Evolutionary conservation across 1,284 basidiomycete genomes (phyloP), one percentile per base, ranked within the genome.

Genomic region (Apiotrichum akiyoshidainum): DNA sequence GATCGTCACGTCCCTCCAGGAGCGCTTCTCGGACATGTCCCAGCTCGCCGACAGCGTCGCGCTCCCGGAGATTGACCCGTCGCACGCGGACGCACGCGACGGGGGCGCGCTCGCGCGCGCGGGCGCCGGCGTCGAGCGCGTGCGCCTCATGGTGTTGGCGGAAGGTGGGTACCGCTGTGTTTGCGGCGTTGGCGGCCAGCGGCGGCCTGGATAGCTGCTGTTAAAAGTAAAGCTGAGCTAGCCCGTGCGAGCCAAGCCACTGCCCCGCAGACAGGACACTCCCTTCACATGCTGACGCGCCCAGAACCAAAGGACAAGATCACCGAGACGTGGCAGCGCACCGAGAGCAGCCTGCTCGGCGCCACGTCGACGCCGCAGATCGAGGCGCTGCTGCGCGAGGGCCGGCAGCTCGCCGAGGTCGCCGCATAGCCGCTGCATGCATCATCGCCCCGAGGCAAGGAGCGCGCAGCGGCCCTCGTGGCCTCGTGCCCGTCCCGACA

Each of bases 11-110:
- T 63, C 67, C 7, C 67, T 78, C 35, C 77, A 78, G 62, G 69
- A 76, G 47, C 68, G 69, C 21, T 78, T 78, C 55, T 70, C 69
- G 11, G 72, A 72, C 16, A 77, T 78, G 46, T 74, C 71, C 1
- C 71, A 73, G 51, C 57, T 78, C 21, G 72, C 69, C 0, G 75
- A 77, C 54, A 69, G 65, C 9, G 69, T 76, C 2, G 66, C 71
- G 7, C 52, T 76, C 17, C 60, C 67, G 1, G 67, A 66, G 26
- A 41, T 41, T 5, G 46, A n/a, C 48, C n/a, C n/a, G n/a, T 39
- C 22, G 33, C 33, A 55, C n/a, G n/a, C n/a, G 44, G 58, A 46
- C 14, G 8, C 34, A 17, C 21, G 45, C 11, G 17, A 22, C 21
- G 60, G 14, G 2, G 41, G 57, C 19, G 49, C 47, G 46, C 46